Conservation (phyloP, 139 green algal species). For the Parachlorella kessleri region DNA sequence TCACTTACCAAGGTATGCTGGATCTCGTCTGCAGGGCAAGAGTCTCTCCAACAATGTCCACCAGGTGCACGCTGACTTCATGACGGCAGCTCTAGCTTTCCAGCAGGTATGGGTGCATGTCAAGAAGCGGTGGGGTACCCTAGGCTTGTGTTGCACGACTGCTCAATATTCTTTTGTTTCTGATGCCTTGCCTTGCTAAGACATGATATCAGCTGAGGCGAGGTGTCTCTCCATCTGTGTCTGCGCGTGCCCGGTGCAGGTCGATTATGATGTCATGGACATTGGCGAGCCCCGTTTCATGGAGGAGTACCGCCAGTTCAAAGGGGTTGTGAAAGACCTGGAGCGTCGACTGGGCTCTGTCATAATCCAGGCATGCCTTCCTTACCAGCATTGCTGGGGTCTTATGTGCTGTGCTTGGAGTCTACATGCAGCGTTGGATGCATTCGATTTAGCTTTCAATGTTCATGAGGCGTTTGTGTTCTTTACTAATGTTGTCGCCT, state of each 20-base stretch:
- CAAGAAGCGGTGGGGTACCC: too few relatives aligned
- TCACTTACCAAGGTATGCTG: neutral
- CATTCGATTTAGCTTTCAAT: too few relatives aligned
- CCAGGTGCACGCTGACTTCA: neutral
- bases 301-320: conserved; percentile 71
- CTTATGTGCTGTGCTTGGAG: neutral
- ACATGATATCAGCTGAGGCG: too few relatives aligned
- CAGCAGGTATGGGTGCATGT: too few relatives aligned
- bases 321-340: conserved; percentile 71
- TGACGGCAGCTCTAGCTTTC: neutral
- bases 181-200: too few relatives aligned
- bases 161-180: too few relatives aligned
- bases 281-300: conserved; percentile 72
- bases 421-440: conserved; percentile 7
- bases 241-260: too few relatives aligned
- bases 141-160: too few relatives aligned
- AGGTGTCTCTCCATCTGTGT: too few relatives aligned
- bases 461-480: too few relatives aligned
- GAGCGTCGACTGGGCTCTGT: conserved; percentile 83
- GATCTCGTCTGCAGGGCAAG: neutral
- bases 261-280: conserved; percentile 86
- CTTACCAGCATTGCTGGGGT: too few relatives aligned
- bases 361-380: conserved; percentile 71
- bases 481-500: neutral
- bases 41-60: neutral